Percentiles rank a stretch among this genome's conserved stretches.
Evolutionary conservation across 495 filamentous ascomycete genomes (phyloP).

Genomic region (Staphylotrichum tortipilum): DNA sequence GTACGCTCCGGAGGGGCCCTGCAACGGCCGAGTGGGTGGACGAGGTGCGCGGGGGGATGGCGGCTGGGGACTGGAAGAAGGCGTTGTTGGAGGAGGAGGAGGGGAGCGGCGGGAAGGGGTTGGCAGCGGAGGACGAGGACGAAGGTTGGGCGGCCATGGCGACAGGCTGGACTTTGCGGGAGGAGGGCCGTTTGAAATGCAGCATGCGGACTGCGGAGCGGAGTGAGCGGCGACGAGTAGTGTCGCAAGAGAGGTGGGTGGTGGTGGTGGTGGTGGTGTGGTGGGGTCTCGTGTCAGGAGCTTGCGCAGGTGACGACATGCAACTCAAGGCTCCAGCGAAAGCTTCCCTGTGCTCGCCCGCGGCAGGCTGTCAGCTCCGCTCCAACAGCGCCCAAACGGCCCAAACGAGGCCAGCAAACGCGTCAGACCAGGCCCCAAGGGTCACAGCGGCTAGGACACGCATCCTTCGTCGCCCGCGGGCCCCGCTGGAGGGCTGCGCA

Average conservation of each 20-base stretch:
- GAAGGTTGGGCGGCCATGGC: conserved; percentile 19
- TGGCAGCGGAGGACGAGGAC: conserved; percentile 3
- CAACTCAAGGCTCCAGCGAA: conserved; percentile 5
- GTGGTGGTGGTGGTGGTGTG: not conserved
- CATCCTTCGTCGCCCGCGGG: too few relatives aligned
- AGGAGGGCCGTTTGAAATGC: conserved; percentile 12
- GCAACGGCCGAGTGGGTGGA: conserved; percentile 39
- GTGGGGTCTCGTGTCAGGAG: conserved; percentile 6
- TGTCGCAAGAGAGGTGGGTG: not conserved
- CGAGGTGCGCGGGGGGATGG: conserved; percentile 66
- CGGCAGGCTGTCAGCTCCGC: too few relatives aligned
- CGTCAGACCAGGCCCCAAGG: too few relatives aligned
- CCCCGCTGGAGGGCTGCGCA: too few relatives aligned
- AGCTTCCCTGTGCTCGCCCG: not conserved
- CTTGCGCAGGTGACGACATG: conserved; percentile 15
- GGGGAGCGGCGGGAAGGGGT: not conserved
- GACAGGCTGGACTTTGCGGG: conserved; percentile 20
- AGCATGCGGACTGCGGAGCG: conserved; percentile 10
- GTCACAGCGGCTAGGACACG: too few relatives aligned
- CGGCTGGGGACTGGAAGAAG: conserved; percentile 51
- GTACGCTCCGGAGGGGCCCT: conserved; percentile 45
- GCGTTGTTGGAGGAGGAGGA: conserved; percentile 12
- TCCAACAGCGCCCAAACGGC: too few relatives aligned
- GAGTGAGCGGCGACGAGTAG: not conserved
- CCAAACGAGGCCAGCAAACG: too few relatives aligned